Conservation (phyloP, 2,329 filamentous ascomycete genomes). For the Coniochaeta ligniaria region DNA sequence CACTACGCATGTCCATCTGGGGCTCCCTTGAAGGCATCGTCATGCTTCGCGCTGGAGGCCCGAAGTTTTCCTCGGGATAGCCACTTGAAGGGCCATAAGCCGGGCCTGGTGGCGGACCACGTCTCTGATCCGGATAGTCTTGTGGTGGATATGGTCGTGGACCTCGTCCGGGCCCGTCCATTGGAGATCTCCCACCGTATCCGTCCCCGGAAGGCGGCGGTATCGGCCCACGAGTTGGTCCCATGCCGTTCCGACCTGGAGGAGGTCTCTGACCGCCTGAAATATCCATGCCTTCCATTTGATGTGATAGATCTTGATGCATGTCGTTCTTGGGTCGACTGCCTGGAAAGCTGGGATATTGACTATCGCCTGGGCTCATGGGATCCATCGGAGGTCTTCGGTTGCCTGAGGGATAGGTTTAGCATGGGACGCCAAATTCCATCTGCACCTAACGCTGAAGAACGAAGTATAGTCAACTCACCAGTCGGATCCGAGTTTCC, state of each 20-base stretch:
- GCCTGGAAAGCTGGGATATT: conserved; percentile 36
- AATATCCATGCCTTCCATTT: conserved; percentile 34
- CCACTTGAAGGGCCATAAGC: conserved; percentile 15
- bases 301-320: conserved; percentile 31
- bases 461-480: conserved; percentile 18
- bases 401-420: conserved; percentile 10
- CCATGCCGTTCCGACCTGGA: conserved; percentile 18
- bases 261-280: conserved; percentile 16
- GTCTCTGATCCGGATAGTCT: conserved; percentile 27
- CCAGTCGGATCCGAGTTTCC: conserved; percentile 32
- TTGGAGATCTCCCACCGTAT: conserved; percentile 21
- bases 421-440: neutral
- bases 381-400: conserved; percentile 24
- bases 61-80: conserved; percentile 35
- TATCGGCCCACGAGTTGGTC: conserved; percentile 23
- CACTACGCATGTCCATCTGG: conserved; percentile 28
- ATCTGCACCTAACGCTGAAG: neutral
- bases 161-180: conserved; percentile 20
- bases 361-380: conserved; percentile 24
- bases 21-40: conserved; percentile 49
- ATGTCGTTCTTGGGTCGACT: conserved; percentile 28
- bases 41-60: conserved; percentile 49
- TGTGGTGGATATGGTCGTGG: conserved; percentile 27
- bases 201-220: conserved; percentile 19
- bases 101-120: conserved; percentile 19